phyloP scores from a whole-genome alignment of 164 flowering plant genomes.

The Nelumbo lutea region DNA sequence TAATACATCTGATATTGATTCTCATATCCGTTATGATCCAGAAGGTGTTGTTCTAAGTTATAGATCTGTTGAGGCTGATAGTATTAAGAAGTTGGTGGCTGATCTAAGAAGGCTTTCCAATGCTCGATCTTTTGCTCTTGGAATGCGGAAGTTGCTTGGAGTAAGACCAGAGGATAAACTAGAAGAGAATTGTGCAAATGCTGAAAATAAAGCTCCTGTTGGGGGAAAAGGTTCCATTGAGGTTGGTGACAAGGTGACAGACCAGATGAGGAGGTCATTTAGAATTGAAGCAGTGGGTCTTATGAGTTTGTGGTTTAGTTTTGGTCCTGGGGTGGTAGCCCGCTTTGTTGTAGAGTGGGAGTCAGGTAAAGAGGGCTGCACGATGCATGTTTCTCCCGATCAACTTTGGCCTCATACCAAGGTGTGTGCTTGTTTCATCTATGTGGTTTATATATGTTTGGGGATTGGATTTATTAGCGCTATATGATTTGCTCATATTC shows the following conservation, averaged over 20 bases:
- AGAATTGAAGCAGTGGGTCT: slow-evolving; percentile 96
- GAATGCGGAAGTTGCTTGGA: slow-evolving; percentile 92
- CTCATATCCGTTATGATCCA: slow-evolving; percentile 85
- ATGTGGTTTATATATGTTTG: background rate
- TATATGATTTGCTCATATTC: background rate
- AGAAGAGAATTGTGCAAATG: slow-evolving; percentile 46
- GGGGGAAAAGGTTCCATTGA: slow-evolving; percentile 44
- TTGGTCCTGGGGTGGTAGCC: slow-evolving; percentile 85
- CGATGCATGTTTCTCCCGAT: slow-evolving; percentile 99
- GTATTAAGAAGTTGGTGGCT: slow-evolving; percentile 81
- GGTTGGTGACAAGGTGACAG: slow-evolving; percentile 53
- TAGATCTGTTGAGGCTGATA: slow-evolving; percentile 76
- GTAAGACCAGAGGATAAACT: slow-evolving; percentile 66
- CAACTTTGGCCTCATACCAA: slow-evolving; percentile 99
- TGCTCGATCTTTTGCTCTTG: slow-evolving; percentile 88
- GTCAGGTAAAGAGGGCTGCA: slow-evolving; percentile 93
- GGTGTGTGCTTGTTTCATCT: slow-evolving; percentile 37
- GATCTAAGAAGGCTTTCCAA: slow-evolving; percentile 85
- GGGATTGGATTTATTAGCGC: background rate
- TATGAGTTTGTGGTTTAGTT: slow-evolving; percentile 96
- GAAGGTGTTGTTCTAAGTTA: slow-evolving; percentile 90
- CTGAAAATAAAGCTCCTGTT: slow-evolving; percentile 42
- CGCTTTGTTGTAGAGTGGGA: slow-evolving; percentile 99
- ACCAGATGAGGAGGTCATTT: slow-evolving; percentile 78
- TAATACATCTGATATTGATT: slow-evolving; percentile 87